Conservation (phyloP, 1,284 basidiomycete species). For the Blastosporella zonata region DNA sequence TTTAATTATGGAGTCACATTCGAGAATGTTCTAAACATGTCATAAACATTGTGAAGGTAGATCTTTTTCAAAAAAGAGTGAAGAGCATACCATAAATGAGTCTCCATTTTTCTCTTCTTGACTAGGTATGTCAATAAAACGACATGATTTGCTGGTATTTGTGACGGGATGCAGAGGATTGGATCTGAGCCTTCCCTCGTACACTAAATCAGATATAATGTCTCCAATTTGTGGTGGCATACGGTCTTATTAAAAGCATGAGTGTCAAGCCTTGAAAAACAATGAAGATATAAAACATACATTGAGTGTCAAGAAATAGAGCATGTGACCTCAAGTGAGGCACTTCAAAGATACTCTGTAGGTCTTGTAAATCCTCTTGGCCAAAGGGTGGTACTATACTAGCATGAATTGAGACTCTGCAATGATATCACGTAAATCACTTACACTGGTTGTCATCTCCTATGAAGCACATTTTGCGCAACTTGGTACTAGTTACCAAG, state of each 20-base stretch:
- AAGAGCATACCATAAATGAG: constrained; percentile 41
- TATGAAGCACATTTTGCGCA: constrained; percentile 68
- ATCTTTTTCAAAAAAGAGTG: neutral
- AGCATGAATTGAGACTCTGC: constrained; percentile 4
- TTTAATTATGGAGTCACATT: constrained; percentile 43
- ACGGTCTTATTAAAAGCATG: constrained; percentile 44
- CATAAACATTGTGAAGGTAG: constrained; percentile 11
- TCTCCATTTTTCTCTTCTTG: constrained; percentile 35
- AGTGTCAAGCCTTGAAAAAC: neutral
- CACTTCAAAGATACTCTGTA: constrained; percentile 61
- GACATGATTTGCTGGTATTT: constrained; percentile 37
- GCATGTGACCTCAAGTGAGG: constrained; percentile 39
- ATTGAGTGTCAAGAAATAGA: constrained; percentile 56
- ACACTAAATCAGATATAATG: constrained; percentile 65
- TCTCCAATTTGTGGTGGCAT: constrained; percentile 76
- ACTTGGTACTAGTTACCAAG: constrained; percentile 35
- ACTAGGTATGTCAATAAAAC: constrained; percentile 49
- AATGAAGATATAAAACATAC: constrained; percentile 33
- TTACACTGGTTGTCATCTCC: constrained; percentile 76
- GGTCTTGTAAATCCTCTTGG: constrained; percentile 45
- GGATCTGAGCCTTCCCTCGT: constrained; percentile 51
- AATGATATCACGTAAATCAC: constrained; percentile 19
- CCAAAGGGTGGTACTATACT: constrained; percentile 55
- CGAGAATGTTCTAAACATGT: constrained; percentile 44
- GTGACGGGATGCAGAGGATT: constrained; percentile 44